Percentiles rank a stretch among this genome's conserved stretches.
Evolutionary conservation across 2,329 filamentous ascomycete genomes (phyloP).

Genomic region (Arthrobotrys sphaeroides): DNA sequence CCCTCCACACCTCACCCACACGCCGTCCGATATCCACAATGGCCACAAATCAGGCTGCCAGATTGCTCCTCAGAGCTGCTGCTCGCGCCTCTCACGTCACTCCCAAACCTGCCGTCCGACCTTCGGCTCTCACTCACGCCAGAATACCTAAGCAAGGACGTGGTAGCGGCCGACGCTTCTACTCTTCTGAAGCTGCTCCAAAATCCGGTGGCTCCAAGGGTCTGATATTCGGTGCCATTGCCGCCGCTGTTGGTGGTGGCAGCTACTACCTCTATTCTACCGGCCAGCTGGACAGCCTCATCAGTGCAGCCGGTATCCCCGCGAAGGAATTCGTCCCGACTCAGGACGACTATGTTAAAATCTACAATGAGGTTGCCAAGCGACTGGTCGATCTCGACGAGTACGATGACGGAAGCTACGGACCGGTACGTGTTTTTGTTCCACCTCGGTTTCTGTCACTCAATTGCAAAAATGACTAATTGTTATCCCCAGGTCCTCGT

Average conservation of each 20-base stretch:
- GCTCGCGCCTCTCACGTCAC: slow-evolving; percentile 32
- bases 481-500: slow-evolving; percentile 70
- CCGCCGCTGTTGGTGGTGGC: slow-evolving; percentile 54
- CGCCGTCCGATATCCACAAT: slow-evolving; percentile 12
- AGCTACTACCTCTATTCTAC: slow-evolving; percentile 57
- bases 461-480: slow-evolving; percentile 2
- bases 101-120: slow-evolving; percentile 28
- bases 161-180: slow-evolving; percentile 40
- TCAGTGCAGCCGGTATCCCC: slow-evolving; percentile 42
- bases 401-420: slow-evolving; percentile 96
- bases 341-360: slow-evolving; percentile 90
- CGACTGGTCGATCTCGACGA: slow-evolving; percentile 87
- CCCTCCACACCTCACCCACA: not conserved
- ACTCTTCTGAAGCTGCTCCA: slow-evolving; percentile 55
- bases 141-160: slow-evolving; percentile 39
- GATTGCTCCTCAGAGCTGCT: slow-evolving; percentile 42
- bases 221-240: slow-evolving; percentile 53
- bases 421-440: slow-evolving; percentile 69
- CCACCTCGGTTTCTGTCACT: not conserved
- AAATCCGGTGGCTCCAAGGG: slow-evolving; percentile 51
- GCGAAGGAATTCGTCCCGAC: slow-evolving; percentile 75
- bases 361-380: slow-evolving; percentile 86
- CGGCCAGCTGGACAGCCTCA: slow-evolving; percentile 52
- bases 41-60: slow-evolving; percentile 44
- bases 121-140: slow-evolving; percentile 25